Evolutionary conservation across 495 filamentous ascomycete genomes (phyloP).

Genomic region (Tuber umbilicatum): DNA sequence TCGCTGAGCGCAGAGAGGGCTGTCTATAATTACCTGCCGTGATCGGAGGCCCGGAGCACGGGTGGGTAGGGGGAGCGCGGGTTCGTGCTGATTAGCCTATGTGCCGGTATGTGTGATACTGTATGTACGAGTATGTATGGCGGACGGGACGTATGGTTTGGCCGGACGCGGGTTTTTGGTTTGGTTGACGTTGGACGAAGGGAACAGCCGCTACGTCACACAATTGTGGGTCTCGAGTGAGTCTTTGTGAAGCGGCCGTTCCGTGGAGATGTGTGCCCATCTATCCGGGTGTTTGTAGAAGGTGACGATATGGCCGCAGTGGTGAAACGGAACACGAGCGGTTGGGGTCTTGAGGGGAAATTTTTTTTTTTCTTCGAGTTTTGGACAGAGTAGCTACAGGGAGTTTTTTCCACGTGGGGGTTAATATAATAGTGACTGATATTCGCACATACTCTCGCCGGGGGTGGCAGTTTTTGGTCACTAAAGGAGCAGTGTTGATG

Average conservation of each 20-base stretch:
- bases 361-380: no score
- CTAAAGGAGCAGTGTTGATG: no score
- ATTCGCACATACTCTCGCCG: no score
- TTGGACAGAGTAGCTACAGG: no score
- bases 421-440: no score
- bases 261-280: neutral
- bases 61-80: neutral
- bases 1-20: neutral
- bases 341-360: neutral
- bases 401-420: no score
- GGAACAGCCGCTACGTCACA: neutral
- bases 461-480: no score
- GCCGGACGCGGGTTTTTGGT: no score
- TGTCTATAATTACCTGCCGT: slow-evolving; percentile 3
- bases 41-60: neutral
- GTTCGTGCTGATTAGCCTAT: neutral
- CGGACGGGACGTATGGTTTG: neutral
- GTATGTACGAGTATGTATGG: no score
- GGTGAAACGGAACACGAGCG: neutral
- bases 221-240: neutral
- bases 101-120: neutral
- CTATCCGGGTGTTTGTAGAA: neutral
- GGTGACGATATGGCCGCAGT: neutral
- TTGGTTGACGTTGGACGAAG: no score
- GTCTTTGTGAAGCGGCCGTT: neutral